A percentile compares a stretch with the other conserved stretches of the same genome.
Conservation (phyloP, 2,329 filamentous ascomycete species). For the Trichophyton rubrum region DNA sequence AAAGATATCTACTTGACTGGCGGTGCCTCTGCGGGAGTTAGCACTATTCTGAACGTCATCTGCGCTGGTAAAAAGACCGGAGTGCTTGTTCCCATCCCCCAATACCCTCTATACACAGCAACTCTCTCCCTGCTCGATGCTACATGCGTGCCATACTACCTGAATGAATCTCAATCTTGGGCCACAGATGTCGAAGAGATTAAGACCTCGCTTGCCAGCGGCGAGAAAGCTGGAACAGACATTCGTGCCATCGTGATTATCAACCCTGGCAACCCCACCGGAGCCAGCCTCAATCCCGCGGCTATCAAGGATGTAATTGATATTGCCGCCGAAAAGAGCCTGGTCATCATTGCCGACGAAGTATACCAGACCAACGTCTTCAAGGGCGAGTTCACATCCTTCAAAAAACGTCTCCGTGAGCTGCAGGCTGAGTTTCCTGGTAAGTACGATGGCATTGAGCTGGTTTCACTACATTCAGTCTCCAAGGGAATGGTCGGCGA, state of each 20-base stretch:
- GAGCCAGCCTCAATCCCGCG: constrained; percentile 64
- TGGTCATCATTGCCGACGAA: constrained; percentile 90
- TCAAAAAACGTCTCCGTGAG: constrained; percentile 75
- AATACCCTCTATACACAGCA: constrained; percentile 96
- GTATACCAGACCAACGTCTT: constrained; percentile 99
- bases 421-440: constrained; percentile 62
- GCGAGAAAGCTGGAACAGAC: constrained; percentile 64
- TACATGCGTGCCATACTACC: constrained; percentile 79
- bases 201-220: constrained; percentile 58
- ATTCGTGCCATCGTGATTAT: constrained; percentile 92
- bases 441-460: constrained; percentile 72
- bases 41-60: constrained; percentile 82
- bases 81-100: constrained; percentile 86
- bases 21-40: constrained; percentile 88
- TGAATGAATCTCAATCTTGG: constrained; percentile 79
- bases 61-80: constrained; percentile 65
- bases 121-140: constrained; percentile 78
- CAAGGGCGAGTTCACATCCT: constrained; percentile 82
- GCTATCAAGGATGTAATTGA: constrained; percentile 79
- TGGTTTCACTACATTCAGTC: constrained; percentile 82
- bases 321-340: constrained; percentile 68
- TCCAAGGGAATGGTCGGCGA: constrained; percentile 99
- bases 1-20: constrained; percentile 79
- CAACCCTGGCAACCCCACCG: constrained; percentile 96
- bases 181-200: constrained; percentile 76